phyloP scores from a whole-genome alignment of 106 monocot genomes.

The Posidonia australis region DNA sequence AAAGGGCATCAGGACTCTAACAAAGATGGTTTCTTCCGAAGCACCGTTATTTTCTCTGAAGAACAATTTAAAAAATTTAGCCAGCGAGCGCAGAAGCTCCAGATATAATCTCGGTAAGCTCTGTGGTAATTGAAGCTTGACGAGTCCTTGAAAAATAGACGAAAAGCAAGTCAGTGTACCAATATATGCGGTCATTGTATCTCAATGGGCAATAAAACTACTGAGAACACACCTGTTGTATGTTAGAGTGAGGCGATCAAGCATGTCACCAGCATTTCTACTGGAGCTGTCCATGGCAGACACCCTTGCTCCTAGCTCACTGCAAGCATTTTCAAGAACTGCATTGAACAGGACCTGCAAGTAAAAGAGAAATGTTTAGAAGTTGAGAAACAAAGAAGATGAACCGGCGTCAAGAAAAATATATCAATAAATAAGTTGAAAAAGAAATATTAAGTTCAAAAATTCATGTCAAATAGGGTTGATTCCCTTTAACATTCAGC shows the following conservation, averaged over 20 bases:
- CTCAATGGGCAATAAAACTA: not conserved
- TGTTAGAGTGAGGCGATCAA: slow-evolving; percentile 87
- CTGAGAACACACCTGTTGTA: slow-evolving; percentile 69
- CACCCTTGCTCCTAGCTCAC: slow-evolving; percentile 93
- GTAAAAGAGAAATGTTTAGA: no score
- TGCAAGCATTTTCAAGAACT: slow-evolving; percentile 79
- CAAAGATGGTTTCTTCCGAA: not conserved
- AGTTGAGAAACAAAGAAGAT: no score
- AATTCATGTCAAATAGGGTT: no score
- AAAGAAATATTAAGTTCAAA: no score
- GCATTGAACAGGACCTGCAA: slow-evolving; percentile 78
- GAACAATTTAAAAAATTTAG: slow-evolving; percentile 12
- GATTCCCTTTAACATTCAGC: no score
- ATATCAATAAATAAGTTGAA: no score
- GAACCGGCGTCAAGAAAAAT: no score
- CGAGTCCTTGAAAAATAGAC: slow-evolving; percentile 54
- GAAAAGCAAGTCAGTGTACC: not conserved
- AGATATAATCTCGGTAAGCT: slow-evolving; percentile 90
- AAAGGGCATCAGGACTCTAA: not conserved
- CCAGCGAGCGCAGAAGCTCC: slow-evolving; percentile 94
- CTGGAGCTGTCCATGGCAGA: slow-evolving; percentile 99
- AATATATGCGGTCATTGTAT: no score
- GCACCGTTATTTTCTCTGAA: not conserved
- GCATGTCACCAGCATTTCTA: slow-evolving; percentile 97
- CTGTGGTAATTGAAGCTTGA: slow-evolving; percentile 91